phyloP scores from a whole-genome alignment of 768 basidiomycete species.

The Cystobasidium onofrii region DNA sequence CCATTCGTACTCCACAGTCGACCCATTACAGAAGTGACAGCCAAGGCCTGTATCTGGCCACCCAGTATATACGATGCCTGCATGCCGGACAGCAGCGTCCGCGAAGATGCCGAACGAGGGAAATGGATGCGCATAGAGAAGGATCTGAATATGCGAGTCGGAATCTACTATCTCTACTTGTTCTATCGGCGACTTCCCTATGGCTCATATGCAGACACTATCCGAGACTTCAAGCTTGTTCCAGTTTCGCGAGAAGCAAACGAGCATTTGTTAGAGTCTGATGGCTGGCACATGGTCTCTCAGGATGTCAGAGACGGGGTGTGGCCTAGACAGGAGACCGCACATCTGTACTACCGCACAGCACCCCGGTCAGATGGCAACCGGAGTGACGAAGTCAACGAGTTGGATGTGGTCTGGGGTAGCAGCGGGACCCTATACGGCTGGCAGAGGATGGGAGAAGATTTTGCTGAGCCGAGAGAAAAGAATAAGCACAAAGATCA shows the following conservation, averaged over 20 bases:
- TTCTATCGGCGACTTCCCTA: slow-evolving; percentile 24
- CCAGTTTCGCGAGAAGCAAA: neutral
- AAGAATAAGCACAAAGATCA: slow-evolving; percentile 40
- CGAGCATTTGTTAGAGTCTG: neutral
- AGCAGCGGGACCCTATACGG: slow-evolving; percentile 10
- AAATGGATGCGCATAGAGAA: slow-evolving; percentile 83
- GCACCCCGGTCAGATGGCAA: slow-evolving; percentile 8
- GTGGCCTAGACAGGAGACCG: slow-evolving; percentile 15
- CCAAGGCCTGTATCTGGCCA: slow-evolving; percentile 36
- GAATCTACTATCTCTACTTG: slow-evolving; percentile 43
- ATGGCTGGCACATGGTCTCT: slow-evolving; percentile 23
- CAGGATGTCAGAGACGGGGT: slow-evolving; percentile 19
- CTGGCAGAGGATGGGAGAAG: slow-evolving; percentile 38
- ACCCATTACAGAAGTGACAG: slow-evolving; percentile 5
- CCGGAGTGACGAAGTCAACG: slow-evolving; percentile 21
- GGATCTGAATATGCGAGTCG: slow-evolving; percentile 62
- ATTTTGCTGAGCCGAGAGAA: slow-evolving; percentile 38
- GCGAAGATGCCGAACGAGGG: slow-evolving; percentile 45
- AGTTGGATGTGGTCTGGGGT: slow-evolving; percentile 28
- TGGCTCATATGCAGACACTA: neutral
- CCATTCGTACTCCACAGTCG: slow-evolving; percentile 16
- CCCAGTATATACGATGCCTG: slow-evolving; percentile 40
- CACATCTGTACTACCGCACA: slow-evolving; percentile 24
- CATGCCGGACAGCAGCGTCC: slow-evolving; percentile 28
- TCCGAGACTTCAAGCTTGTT: slow-evolving; percentile 22